These are phyloP conservation scores for Leishmania turanica DNA, from an alignment of 208 protist species.

Conservation along the genomic window DNA sequence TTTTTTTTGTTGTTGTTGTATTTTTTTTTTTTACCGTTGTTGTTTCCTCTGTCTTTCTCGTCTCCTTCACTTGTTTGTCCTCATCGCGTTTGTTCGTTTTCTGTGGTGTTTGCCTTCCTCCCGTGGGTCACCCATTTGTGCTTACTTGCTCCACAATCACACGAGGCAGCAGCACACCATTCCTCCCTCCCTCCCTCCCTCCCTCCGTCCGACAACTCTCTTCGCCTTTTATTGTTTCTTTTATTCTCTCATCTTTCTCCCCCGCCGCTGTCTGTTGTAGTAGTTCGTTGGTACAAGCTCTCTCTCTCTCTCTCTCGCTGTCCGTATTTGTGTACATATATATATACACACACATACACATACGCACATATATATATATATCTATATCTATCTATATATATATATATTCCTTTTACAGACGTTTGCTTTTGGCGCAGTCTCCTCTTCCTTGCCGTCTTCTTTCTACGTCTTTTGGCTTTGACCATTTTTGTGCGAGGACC, in stretches of 20 bases:
- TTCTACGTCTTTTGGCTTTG: conserved; percentile 1
- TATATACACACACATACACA: too few species aligned
- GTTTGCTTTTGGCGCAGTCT: neutral
- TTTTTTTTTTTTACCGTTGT: neutral
- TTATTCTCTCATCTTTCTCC: neutral
- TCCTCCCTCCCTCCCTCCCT: neutral
- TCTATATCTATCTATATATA: neutral
- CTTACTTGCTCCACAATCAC: neutral
- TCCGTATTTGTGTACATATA: neutral
- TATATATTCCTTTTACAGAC: neutral
- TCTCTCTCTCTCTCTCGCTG: neutral
- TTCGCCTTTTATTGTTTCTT: neutral
- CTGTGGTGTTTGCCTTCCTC: neutral
- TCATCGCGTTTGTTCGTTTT: too few species aligned
- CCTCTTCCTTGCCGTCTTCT: neutral
- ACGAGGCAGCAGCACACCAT: neutral
- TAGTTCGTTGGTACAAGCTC: neutral
- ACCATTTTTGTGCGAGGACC: neutral
- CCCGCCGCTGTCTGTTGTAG: neutral
- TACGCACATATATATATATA: too few species aligned
- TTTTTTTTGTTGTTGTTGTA: neutral
- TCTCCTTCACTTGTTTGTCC: neutral
- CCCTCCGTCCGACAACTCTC: neutral
- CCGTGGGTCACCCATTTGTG: neutral
- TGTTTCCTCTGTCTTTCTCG: neutral